A percentile compares a stretch with the other conserved stretches of the same genome.
Evolutionary conservation across 331 rosid species (phyloP).

Genomic region (Rhamnella rubrinervis): DNA sequence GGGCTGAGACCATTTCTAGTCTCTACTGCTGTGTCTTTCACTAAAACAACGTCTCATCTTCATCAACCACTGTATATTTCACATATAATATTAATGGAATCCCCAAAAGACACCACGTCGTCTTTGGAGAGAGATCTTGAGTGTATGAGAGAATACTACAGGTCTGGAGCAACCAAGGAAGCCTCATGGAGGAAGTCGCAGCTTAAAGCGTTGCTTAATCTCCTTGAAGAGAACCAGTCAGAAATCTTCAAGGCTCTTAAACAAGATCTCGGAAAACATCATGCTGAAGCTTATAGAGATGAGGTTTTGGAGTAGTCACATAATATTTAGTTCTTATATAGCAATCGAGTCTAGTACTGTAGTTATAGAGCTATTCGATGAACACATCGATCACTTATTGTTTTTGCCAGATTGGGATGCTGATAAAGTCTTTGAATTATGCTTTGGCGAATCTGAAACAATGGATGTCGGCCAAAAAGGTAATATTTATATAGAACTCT

Average conservation of each 20-base stretch:
- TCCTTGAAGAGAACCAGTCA: constrained; percentile 46
- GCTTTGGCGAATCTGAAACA: constrained; percentile 36
- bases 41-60: too few species aligned
- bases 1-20: too few species aligned
- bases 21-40: too few species aligned
- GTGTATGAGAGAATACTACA: constrained; percentile 40
- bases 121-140: background rate
- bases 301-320: constrained; percentile 32
- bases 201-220: constrained; percentile 46
- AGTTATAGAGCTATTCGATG: too few species aligned
- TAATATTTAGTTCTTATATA: background rate
- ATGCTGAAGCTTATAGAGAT: constrained; percentile 66
- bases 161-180: constrained; percentile 56
- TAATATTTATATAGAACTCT: constrained; percentile 1
- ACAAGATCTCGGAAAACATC: constrained; percentile 68
- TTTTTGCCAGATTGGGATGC: constrained; percentile 47
- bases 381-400: background rate
- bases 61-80: too few species aligned
- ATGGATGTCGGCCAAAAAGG: constrained; percentile 70
- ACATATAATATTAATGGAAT: too few species aligned
- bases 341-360: too few species aligned
- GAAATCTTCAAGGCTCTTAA: constrained; percentile 51
- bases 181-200: constrained; percentile 66
- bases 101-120: too few species aligned
- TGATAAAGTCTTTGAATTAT: constrained; percentile 46